Base-by-base conservation (phyloP, 2,329 filamentous ascomycete genomes). In the Hypoxylon sp. region DNA sequence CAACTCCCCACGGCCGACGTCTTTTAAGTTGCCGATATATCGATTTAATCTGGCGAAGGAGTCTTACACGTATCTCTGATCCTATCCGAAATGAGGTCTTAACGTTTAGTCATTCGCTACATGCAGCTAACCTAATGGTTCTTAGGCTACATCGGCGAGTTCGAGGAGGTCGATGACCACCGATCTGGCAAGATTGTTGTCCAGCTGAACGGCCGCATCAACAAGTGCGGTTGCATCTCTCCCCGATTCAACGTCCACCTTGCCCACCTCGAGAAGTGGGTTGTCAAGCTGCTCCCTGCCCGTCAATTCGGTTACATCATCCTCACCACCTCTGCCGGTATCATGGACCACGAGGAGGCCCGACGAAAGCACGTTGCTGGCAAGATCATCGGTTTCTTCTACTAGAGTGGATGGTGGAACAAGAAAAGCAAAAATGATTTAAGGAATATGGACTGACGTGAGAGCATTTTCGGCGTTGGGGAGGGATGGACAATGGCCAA, bases 11-110 rank as follows among this genome's bases (percentile, higher is more conserved):
- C 93, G 92, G 91, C 89, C 87, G 90, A 89, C 93, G 94, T 93
- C 94, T 93, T 99, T 98, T 99, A 98, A 98, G 89, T 96, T 89
- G 89, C 93, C 94, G 95, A 96, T 91, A 99, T 83, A 99, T 95
- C 81, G 84, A 91, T 79, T 74, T 75, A 71, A 72, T 75, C 81
- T 80, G 81, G 88, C 90, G 90, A 90, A 88, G 90, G 74, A 73
- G 91, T 94, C 93, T 97, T 97, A 97, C 93, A 97, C 91, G 91
- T 96, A 93, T 89, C 90, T 90, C 85, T 88, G 91, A 84, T 84
- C 80, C 82, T 81, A 82, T 81, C 78, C 63, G 72, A 79, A 81
- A 84, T 95, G 91, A 93, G 84, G 89, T 91, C 84, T 85, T 72
- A 87, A 92, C 90, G 90, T 97, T 97, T 97, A 96, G 89, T 90